Evolutionary conservation across 148 eudicot species (phyloP), one percentile per base, ranked within the genome.

Genomic region (Hydrangea macrophylla): DNA sequence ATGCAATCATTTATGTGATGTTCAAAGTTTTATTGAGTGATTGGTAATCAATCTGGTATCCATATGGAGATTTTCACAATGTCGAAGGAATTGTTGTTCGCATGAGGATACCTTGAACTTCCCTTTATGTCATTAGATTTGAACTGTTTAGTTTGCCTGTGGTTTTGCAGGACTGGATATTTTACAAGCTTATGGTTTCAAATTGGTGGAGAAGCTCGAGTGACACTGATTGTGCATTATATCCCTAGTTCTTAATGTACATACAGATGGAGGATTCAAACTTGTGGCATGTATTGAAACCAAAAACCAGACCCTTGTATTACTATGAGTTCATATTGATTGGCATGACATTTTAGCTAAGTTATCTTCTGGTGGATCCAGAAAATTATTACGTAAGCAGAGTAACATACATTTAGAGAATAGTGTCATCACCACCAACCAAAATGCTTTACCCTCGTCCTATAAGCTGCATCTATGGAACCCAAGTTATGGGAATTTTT

Each of bases 131-230:
- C 53, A 18, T 48, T n/a, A 35, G 22, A 44, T 51, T 31, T 13
- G 27, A 28, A 51, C 58, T 51, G 51, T 28, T 40, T 11, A 65
- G 39, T 62, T 30, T 33, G 9, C 50, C 12, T 50, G 26, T 64
- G 55, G 48, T 25, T 64, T 70, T 84, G 80, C 88, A 87, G 96
- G 86, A 12, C 81, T 90, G 42, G 83, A 87, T 22, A 83, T 83
- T 32, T 33, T 90, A 24, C 83, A 84, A 62, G 92, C 90, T 22
- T 90, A 79, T 69, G 96, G 96, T 18, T 76, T 90, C 80, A 87
- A 83, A 64, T 56, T 87, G 75, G 9, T 73, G 78, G 96, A 90
- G 90, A 87, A 85, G 82, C 73, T 70, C 6, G 79, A 80, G 74
- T 85, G 72, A 81, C 13, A 61, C 12, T 18, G 4, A 31, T 31